A percentile compares a stretch with the other conserved stretches of the same genome.
These are phyloP conservation scores for Usnea hakonensis DNA, from an alignment of 495 filamentous ascomycete genomes.

Conservation along the genomic window DNA sequence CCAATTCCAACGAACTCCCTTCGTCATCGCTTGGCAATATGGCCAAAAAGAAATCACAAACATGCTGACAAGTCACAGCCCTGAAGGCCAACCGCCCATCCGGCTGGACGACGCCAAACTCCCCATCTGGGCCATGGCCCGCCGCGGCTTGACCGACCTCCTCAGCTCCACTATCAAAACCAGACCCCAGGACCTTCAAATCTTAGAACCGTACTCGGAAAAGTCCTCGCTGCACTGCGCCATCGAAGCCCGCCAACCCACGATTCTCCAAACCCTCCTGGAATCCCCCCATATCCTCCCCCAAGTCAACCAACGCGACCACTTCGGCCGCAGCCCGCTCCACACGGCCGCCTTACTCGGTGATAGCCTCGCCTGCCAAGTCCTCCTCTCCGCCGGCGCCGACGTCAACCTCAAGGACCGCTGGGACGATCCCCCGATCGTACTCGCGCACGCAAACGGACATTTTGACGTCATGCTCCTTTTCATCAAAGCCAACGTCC, in stretches of 20 bases:
- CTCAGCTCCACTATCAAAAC: conserved; percentile 4
- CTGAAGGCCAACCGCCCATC: background rate
- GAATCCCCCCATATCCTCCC: background rate
- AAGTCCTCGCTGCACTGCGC: conserved; percentile 5
- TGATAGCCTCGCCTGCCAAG: conserved; percentile 5
- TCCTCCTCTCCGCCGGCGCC: conserved; percentile 12
- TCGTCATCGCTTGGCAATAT: conserved; percentile 22
- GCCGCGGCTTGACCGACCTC: conserved; percentile 2
- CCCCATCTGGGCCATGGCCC: conserved; percentile 9
- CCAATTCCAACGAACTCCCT: conserved; percentile 8
- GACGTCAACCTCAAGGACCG: conserved; percentile 3
- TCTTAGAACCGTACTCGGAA: background rate
- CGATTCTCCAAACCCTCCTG: background rate
- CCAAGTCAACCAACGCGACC: conserved; percentile 10
- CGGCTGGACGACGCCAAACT: background rate
- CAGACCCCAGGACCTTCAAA: background rate
- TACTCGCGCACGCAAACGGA: conserved; percentile 2
- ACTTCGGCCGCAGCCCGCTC: conserved; percentile 14
- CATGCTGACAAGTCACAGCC: conserved; percentile 3
- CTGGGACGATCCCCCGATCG: conserved; percentile 1
- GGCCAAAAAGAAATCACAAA: conserved; percentile 12
- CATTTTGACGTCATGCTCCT: conserved; percentile 4
- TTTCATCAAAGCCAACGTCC: background rate
- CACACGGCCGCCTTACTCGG: conserved; percentile 5
- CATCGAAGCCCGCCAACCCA: background rate